Conservation (phyloP, 2,329 filamentous ascomycete genomes). For the Macrophomina phaseolina region DNA sequence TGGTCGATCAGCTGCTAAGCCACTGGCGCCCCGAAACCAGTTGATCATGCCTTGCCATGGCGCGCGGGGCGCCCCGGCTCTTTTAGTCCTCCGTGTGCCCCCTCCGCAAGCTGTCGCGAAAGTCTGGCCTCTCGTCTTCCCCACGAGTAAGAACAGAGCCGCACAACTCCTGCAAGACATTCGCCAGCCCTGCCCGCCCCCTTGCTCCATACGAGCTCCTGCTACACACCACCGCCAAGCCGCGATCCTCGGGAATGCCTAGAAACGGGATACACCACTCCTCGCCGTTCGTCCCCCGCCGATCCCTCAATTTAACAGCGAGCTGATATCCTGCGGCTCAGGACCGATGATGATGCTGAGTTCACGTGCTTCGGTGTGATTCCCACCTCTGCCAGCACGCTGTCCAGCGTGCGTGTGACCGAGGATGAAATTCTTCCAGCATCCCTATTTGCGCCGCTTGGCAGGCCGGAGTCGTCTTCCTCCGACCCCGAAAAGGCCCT, state of each 20-base stretch:
- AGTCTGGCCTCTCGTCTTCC: constrained; percentile 6
- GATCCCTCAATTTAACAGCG: not conserved
- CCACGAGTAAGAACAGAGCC: constrained; percentile 12
- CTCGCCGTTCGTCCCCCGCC: constrained; percentile 5
- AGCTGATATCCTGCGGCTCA: not conserved
- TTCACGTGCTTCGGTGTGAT: constrained; percentile 6
- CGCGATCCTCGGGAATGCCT: not conserved
- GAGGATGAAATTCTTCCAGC: constrained; percentile 14
- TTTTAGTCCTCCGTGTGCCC: constrained; percentile 17
- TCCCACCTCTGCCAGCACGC: not conserved
- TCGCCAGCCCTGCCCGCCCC: not conserved
- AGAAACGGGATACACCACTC: not conserved
- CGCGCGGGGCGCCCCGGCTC: constrained; percentile 9
- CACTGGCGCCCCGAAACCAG: constrained; percentile 16
- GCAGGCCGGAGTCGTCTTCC: not conserved
- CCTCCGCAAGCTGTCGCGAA: constrained; percentile 1
- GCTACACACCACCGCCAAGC: not conserved
- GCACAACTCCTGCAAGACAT: constrained; percentile 13
- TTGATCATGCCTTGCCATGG: constrained; percentile 10
- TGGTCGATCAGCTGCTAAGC: constrained; percentile 13
- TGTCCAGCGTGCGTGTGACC: constrained; percentile 12
- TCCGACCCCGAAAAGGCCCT: constrained; percentile 14
- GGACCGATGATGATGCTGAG: not conserved
- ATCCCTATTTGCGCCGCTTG: constrained; percentile 23
- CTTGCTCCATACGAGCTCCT: not conserved